phyloP scores from a whole-genome alignment of 495 filamentous ascomycete genomes.

The Penicillium salamii region DNA sequence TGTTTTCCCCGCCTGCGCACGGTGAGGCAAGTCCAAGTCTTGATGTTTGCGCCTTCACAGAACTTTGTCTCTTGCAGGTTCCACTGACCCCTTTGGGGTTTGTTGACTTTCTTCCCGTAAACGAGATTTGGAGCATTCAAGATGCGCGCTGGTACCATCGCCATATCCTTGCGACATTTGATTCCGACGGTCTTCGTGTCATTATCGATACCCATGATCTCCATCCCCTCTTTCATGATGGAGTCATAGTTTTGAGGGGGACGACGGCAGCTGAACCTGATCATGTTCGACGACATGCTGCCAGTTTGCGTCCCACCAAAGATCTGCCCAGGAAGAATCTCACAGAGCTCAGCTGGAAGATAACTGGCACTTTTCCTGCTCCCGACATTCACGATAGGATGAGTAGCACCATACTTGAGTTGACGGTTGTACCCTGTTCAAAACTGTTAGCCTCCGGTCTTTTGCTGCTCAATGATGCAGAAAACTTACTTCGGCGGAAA shows the following conservation, averaged over 20 bases:
- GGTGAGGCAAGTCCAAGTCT: constrained; percentile 3
- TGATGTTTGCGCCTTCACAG: not conserved
- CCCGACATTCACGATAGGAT: constrained; percentile 68
- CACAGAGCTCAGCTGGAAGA: constrained; percentile 59
- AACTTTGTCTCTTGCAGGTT: constrained; percentile 16
- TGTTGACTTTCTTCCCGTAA: constrained; percentile 5
- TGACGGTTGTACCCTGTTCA: constrained; percentile 11
- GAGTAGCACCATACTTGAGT: constrained; percentile 1
- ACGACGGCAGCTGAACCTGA: constrained; percentile 59
- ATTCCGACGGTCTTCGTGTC: constrained; percentile 1
- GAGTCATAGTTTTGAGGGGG: constrained; percentile 61
- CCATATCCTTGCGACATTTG: constrained; percentile 7
- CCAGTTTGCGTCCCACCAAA: constrained; percentile 47
- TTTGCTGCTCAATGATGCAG: not conserved
- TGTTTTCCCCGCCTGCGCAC: not conserved
- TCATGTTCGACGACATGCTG: constrained; percentile 57
- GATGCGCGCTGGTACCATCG: constrained; percentile 15
- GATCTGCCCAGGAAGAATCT: constrained; percentile 59
- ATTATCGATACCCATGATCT: constrained; percentile 42
- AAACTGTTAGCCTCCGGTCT: not conserved
- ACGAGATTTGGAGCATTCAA: constrained; percentile 13
- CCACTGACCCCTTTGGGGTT: constrained; percentile 12
- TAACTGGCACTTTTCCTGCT: constrained; percentile 51
- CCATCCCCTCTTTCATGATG: constrained; percentile 51
- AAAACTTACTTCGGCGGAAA: constrained; percentile 13